Evolutionary conservation across 257 asterid species (phyloP).

Genomic region (Nicotiana paniculata): DNA sequence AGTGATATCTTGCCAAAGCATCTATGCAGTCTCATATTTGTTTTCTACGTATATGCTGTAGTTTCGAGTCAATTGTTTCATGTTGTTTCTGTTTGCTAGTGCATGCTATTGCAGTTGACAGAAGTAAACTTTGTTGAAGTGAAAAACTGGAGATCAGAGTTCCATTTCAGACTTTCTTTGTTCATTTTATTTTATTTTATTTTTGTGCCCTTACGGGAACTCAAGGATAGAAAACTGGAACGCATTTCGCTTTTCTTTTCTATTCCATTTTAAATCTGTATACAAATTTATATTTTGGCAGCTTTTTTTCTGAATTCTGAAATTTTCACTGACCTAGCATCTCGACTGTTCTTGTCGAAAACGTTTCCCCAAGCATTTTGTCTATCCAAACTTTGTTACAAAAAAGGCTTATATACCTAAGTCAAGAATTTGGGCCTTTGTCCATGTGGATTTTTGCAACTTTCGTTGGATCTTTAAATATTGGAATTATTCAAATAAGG

Average conservation of each 20-base stretch:
- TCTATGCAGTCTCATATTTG: not conserved
- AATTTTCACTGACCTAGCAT: not conserved
- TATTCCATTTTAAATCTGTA: not conserved
- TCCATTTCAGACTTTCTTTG: not conserved
- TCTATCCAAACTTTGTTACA: not conserved
- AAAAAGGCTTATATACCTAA: not conserved
- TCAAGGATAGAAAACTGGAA: not conserved
- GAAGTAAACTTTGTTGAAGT: not conserved
- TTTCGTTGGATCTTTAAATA: not conserved
- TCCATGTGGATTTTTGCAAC: not conserved
- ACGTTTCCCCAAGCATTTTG: not conserved
- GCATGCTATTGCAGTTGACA: slow-evolving; percentile 8
- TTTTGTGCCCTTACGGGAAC: not conserved
- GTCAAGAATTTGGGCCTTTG: not conserved
- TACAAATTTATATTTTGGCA: not conserved
- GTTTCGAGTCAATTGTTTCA: slow-evolving; percentile 1
- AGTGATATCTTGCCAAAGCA: not conserved
- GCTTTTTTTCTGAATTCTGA: not conserved
- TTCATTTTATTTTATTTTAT: not conserved
- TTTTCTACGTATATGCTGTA: not conserved
- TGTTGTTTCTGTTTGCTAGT: slow-evolving; percentile 6
- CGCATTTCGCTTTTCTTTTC: not conserved
- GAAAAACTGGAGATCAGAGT: slow-evolving; percentile 6
- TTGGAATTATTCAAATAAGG: not conserved
- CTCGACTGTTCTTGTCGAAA: not conserved